Conservation (phyloP, 2,329 filamentous ascomycete genomes). For the Dactylonectria macrodidyma region DNA sequence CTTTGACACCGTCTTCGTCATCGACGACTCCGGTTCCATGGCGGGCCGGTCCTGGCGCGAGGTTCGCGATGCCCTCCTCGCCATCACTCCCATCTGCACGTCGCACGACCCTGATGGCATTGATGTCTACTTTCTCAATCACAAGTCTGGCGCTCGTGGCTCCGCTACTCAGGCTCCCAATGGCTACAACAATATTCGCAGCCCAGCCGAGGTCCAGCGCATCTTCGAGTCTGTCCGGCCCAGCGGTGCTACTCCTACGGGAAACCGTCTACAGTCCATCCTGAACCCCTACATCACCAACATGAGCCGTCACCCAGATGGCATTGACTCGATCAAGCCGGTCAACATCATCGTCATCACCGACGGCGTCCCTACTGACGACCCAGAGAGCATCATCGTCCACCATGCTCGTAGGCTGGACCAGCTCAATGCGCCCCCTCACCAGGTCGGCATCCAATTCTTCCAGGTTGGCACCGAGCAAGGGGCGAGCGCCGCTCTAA, state of each 20-base stretch:
- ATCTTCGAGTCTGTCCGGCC: conserved; percentile 82
- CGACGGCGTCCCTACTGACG: too few relatives aligned
- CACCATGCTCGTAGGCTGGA: too few relatives aligned
- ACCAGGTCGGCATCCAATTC: too few relatives aligned
- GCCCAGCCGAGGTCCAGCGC: conserved; percentile 69
- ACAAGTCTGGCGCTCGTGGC: conserved; percentile 60
- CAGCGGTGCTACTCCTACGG: conserved; percentile 80
- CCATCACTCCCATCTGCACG: conserved; percentile 88
- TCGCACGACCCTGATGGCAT: conserved; percentile 86
- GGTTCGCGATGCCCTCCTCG: conserved; percentile 76
- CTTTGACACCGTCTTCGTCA: conserved; percentile 92
- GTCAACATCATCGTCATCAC: too few relatives aligned
- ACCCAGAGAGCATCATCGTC: too few relatives aligned
- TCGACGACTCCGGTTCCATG: conserved; percentile 96
- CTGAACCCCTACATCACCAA: conserved; percentile 77
- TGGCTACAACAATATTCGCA: conserved; percentile 76
- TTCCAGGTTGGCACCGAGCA: too few relatives aligned
- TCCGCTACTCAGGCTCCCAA: conserved; percentile 57
- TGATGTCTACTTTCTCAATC: conserved; percentile 93
- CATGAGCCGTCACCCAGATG: too few relatives aligned
- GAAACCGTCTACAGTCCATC: conserved; percentile 78
- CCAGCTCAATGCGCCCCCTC: too few relatives aligned
- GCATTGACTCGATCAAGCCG: too few relatives aligned
- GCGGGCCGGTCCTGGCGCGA: conserved; percentile 82
- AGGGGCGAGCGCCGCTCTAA: too few relatives aligned